phyloP scores from a whole-genome alignment of 2,329 filamentous ascomycete species.

The Trichoderma sp. region DNA sequence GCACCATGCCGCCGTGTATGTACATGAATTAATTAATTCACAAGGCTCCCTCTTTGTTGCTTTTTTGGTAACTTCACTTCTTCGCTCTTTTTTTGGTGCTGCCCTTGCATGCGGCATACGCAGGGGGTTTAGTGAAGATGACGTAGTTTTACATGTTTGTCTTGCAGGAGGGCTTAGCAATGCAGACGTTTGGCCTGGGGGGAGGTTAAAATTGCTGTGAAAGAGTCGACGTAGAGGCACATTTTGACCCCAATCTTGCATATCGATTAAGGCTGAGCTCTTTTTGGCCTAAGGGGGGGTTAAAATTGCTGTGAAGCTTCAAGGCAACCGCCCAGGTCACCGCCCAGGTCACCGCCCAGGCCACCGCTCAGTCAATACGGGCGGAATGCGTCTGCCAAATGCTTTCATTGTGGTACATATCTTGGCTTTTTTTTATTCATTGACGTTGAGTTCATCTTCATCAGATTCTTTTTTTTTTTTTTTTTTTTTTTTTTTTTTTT shows the following conservation, averaged over 20 bases:
- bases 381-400: no score
- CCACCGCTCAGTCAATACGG: no score
- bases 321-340: no score
- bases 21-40: background rate
- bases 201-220: background rate
- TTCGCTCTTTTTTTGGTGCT: background rate
- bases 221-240: no score
- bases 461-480: no score
- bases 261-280: background rate
- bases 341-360: no score
- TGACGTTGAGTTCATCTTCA: no score
- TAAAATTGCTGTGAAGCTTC: no score
- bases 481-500: no score
- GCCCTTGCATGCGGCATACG: constrained; percentile 8
- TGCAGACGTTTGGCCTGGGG: background rate
- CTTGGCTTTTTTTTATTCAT: no score
- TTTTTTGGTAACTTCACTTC: background rate
- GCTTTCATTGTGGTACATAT: no score
- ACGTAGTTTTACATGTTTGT: constrained; percentile 3
- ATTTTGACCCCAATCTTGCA: no score
- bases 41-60: background rate
- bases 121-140: constrained; percentile 11
- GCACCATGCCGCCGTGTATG: background rate
- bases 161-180: background rate
- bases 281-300: background rate